Evolutionary conservation across 768 basidiomycete species (phyloP), one percentile per base, ranked within the genome.

Genomic region (Lyophyllum semitale): DNA sequence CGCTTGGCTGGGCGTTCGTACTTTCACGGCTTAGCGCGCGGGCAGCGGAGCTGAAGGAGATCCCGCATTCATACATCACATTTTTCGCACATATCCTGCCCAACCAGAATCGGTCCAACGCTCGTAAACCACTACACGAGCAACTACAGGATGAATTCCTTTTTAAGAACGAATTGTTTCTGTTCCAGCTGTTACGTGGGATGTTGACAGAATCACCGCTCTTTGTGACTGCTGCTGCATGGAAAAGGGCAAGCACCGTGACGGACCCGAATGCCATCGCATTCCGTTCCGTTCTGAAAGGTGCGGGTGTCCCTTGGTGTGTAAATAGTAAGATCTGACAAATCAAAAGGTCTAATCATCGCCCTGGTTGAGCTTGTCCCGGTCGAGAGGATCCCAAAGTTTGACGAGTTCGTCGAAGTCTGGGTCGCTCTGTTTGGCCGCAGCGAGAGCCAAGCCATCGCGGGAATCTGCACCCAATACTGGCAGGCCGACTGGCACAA

Each of bases 1-100:
- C 90, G 61, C 75, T 95, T 6, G 87, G 86, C 0, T 98, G 95
- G 95, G 79, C 93, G 0, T 92, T 87, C 64, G 82, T 95, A 1
- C 80, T 96, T 3, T 87, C 86, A 11, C 80, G 85, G 29, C 66
- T 91, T n/a, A 67, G 75, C 18, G 65, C 73, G 12, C 75, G 77
- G 48, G 81, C 78, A 1, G 51, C 61, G n/a, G 70, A 80, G 45
- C 60, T 76, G 63, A 75, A 79, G 59, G 78, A 83, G 55, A 68
- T 87, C 30, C 84, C 86, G 18, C 68, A 77, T 15, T 64, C 80
- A 13, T 89, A 85, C 68, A 75, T 72, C 26, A 55, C 72, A 2
- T 84, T 91, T 68, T 77, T 88, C 66, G 76, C 83, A 30, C 71
- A 74, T 35, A 72, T 85, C 43, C 69, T 82, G 40, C 73, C 80